These are phyloP conservation scores for Aspergillus olivimuriae DNA, from an alignment of 495 filamentous ascomycete species.

Conservation along the genomic window DNA sequence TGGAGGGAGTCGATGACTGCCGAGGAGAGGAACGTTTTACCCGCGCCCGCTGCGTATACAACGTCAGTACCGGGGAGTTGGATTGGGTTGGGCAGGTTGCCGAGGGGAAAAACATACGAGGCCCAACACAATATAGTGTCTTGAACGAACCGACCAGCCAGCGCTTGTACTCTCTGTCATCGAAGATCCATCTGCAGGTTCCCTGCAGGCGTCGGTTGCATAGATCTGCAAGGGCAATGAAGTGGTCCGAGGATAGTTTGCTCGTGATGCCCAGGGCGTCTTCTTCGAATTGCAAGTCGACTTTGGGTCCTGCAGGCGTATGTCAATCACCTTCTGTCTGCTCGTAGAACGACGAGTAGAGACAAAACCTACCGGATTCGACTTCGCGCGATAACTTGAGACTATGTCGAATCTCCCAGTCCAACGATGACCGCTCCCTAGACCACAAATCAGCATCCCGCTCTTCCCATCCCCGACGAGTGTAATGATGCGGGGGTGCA, in stretches of 20 bases:
- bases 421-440: slow-evolving; percentile 17
- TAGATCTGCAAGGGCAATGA: slow-evolving; percentile 23
- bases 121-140: slow-evolving; percentile 26
- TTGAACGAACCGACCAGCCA: slow-evolving; percentile 24
- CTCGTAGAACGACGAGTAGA: too few relatives aligned
- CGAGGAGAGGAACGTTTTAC: slow-evolving; percentile 33
- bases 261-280: slow-evolving; percentile 15
- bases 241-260: slow-evolving; percentile 15
- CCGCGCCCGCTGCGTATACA: slow-evolving; percentile 23
- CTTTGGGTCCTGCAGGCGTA: slow-evolving; percentile 2
- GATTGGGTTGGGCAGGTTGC: not conserved
- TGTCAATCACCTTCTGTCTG: not conserved
- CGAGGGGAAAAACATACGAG: slow-evolving; percentile 15
- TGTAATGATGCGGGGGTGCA: too few relatives aligned
- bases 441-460: not conserved
- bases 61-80: not conserved
- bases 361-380: slow-evolving; percentile 15
- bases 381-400: slow-evolving; percentile 15
- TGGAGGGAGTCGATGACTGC: slow-evolving; percentile 24
- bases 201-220: slow-evolving; percentile 25
- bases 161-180: slow-evolving; percentile 15
- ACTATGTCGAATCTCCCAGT: slow-evolving; percentile 11
- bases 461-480: too few relatives aligned
- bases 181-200: slow-evolving; percentile 26
- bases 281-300: slow-evolving; percentile 14